Evolutionary conservation across 768 basidiomycete species (phyloP).

Genomic region (Boletellus sp.): DNA sequence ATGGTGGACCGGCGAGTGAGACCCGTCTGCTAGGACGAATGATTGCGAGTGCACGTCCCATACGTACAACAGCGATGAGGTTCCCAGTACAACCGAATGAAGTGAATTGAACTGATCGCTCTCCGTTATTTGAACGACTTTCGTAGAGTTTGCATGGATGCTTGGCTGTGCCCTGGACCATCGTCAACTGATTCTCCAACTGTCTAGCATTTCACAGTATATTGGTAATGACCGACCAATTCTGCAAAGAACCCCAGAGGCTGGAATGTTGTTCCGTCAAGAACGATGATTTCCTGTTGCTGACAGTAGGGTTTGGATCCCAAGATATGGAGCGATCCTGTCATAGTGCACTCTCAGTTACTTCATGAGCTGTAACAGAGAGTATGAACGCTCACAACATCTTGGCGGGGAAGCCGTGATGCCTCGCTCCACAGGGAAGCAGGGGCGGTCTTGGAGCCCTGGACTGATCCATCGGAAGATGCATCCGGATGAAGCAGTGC

Average conservation of each 20-base stretch:
- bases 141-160: slow-evolving; percentile 36
- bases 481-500: background rate
- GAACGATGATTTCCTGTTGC: slow-evolving; percentile 47
- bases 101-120: slow-evolving; percentile 51
- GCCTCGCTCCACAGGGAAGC: slow-evolving; percentile 21
- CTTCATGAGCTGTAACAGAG: background rate
- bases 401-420: slow-evolving; percentile 1
- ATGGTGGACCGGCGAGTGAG: slow-evolving; percentile 48
- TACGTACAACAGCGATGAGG: slow-evolving; percentile 59
- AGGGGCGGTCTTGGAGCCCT: background rate
- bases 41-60: slow-evolving; percentile 58
- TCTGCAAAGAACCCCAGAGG: slow-evolving; percentile 53
- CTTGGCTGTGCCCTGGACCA: slow-evolving; percentile 46
- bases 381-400: slow-evolving; percentile 12
- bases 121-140: slow-evolving; percentile 44
- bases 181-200: slow-evolving; percentile 1
- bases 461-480: background rate
- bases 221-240: slow-evolving; percentile 44
- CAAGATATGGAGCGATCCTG: slow-evolving; percentile 58
- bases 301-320: slow-evolving; percentile 46
- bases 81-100: slow-evolving; percentile 56
- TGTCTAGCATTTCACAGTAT: background rate
- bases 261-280: slow-evolving; percentile 62
- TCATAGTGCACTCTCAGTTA: slow-evolving; percentile 6
- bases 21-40: slow-evolving; percentile 47